Evolutionary conservation across 805 yeast species (phyloP).

Genomic region (Kluyveromyces starmeri): DNA sequence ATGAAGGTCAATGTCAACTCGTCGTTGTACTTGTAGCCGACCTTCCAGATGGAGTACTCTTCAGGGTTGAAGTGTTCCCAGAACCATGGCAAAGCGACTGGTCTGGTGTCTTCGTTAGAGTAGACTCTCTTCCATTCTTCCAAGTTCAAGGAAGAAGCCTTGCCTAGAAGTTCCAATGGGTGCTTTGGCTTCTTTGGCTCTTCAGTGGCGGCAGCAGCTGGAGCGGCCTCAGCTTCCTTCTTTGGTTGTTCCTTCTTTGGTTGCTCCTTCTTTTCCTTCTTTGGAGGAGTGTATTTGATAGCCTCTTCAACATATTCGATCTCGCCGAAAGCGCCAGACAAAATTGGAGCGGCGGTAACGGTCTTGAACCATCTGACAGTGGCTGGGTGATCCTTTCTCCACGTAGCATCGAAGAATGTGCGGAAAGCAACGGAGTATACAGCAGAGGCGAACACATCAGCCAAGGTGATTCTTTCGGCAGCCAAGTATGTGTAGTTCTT

Average conservation of each 20-base stretch:
- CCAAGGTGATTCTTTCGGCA: conserved; percentile 53
- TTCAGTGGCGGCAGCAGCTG: conserved; percentile 26
- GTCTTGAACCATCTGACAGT: conserved; percentile 69
- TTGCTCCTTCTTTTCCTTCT: conserved; percentile 47
- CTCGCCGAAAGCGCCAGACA: conserved; percentile 39
- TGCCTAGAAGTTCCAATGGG: conserved; percentile 79
- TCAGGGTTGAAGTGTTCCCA: conserved; percentile 85
- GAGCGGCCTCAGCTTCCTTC: conserved; percentile 33
- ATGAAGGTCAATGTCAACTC: conserved; percentile 92
- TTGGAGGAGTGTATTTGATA: conserved; percentile 51
- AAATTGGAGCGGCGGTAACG: conserved; percentile 37
- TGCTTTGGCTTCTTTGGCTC: conserved; percentile 75
- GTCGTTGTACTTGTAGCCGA: conserved; percentile 91
- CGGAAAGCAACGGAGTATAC: conserved; percentile 30
- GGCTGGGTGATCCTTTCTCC: conserved; percentile 57
- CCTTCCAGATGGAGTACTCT: conserved; percentile 92
- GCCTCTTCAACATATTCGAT: conserved; percentile 57
- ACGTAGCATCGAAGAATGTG: conserved; percentile 50
- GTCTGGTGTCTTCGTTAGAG: conserved; percentile 95
- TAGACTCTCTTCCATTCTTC: conserved; percentile 93
- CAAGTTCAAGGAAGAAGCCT: conserved; percentile 47
- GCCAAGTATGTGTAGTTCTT: conserved; percentile 60
- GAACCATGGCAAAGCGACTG: conserved; percentile 90
- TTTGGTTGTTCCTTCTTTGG: conserved; percentile 33
- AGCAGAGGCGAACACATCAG: conserved; percentile 20